Conservation (phyloP, 352 stramenopile species). For the Globisporangium irregulare region DNA sequence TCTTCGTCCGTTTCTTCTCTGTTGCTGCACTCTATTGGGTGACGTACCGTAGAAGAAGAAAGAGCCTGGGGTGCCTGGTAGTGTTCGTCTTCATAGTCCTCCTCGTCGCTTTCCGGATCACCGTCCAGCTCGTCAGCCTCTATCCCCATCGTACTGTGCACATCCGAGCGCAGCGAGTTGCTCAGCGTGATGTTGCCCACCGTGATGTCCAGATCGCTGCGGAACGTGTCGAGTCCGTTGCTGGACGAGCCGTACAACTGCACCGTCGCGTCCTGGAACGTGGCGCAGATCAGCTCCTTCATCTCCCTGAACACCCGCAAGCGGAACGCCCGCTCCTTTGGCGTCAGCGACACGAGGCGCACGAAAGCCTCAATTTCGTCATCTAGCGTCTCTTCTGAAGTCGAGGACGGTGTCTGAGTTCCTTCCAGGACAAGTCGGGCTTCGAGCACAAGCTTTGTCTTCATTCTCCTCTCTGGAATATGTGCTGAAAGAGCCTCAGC, state of each 20-base stretch:
- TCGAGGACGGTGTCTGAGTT: not conserved
- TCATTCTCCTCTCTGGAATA: not conserved
- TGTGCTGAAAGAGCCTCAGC: not conserved
- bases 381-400: slow-evolving; percentile 22
- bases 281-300: slow-evolving; percentile 31
- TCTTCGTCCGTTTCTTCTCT: slow-evolving; percentile 26
- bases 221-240: slow-evolving; percentile 68
- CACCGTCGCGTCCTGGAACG: slow-evolving; percentile 44
- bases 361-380: slow-evolving; percentile 45
- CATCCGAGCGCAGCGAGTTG: slow-evolving; percentile 19
- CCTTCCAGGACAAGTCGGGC: too few species aligned
- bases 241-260: slow-evolving; percentile 72
- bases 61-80: not conserved
- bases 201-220: slow-evolving; percentile 72
- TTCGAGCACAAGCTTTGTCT: not conserved
- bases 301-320: slow-evolving; percentile 43
- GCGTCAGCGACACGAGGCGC: slow-evolving; percentile 39
- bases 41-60: not conserved
- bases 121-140: slow-evolving; percentile 8
- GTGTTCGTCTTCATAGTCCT: slow-evolving; percentile 17
- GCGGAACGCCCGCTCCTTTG: slow-evolving; percentile 39
- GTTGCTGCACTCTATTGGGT: not conserved
- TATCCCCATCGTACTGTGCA: not conserved
- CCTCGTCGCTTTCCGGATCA: slow-evolving; percentile 15
- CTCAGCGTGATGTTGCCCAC: slow-evolving; percentile 48